These are phyloP conservation scores for Colletotrichum sp. DNA, from an alignment of 2,329 filamentous ascomycete genomes.

Conservation along the genomic window DNA sequence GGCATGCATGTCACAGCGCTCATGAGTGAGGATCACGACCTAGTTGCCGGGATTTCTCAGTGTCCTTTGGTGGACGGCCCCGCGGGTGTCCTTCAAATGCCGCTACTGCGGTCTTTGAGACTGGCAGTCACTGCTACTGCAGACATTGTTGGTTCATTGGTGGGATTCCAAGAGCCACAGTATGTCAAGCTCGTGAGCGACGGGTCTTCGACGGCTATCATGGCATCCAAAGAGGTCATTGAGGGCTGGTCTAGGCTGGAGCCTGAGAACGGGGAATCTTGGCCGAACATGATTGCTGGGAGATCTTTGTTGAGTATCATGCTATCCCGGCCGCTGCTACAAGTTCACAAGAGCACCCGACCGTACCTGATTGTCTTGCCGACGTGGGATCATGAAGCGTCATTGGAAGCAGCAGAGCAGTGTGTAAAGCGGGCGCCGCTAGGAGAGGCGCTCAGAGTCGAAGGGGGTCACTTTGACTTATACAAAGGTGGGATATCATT, in stretches of 20 bases:
- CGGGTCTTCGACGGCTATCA: neutral
- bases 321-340: neutral
- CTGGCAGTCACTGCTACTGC: neutral
- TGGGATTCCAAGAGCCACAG: neutral
- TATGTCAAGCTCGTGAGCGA: slow-evolving; percentile 9
- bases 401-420: neutral
- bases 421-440: slow-evolving; percentile 8
- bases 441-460: neutral
- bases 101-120: neutral
- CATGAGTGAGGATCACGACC: neutral
- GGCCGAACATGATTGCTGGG: slow-evolving; percentile 5
- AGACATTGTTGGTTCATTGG: neutral
- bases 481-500: slow-evolving; percentile 1
- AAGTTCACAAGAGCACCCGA: neutral
- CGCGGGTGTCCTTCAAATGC: neutral
- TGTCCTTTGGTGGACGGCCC: slow-evolving; percentile 5
- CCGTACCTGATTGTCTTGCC: slow-evolving; percentile 5
- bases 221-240: neutral
- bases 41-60: slow-evolving; percentile 8
- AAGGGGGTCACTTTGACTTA: neutral
- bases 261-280: neutral
- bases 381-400: slow-evolving; percentile 13
- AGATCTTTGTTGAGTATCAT: slow-evolving; percentile 6
- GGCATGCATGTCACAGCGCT: slow-evolving; percentile 12
- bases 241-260: slow-evolving; percentile 1